These are phyloP conservation scores for Imleria badia DNA, from an alignment of 768 basidiomycete species.

Conservation along the genomic window DNA sequence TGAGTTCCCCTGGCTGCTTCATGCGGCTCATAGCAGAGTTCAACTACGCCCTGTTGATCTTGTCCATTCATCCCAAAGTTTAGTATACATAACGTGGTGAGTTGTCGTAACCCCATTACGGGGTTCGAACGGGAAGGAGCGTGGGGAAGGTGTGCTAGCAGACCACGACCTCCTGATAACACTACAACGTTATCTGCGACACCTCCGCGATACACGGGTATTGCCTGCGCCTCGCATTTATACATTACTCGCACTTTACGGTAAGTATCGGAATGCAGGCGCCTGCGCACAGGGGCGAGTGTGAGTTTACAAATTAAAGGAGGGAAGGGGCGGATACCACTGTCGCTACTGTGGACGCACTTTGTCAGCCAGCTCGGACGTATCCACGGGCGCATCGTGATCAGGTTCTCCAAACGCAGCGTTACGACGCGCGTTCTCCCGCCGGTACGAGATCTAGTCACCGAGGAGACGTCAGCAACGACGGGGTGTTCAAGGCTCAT, in stretches of 20 bases:
- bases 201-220: no score
- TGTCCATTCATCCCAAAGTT: no score
- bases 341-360: background rate
- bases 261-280: slow-evolving; percentile 58
- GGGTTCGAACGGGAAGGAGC: no score
- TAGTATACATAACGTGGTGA: no score
- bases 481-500: background rate
- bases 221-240: no score
- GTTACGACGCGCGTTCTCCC: slow-evolving; percentile 60
- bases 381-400: slow-evolving; percentile 53
- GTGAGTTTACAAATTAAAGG: background rate
- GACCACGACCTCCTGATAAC: no score
- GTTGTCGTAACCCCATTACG: no score
- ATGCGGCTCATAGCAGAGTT: no score
- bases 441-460: slow-evolving; percentile 56
- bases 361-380: slow-evolving; percentile 62
- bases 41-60: no score
- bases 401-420: slow-evolving; percentile 50
- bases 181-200: no score
- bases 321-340: background rate
- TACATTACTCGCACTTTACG: slow-evolving; percentile 4
- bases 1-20: no score
- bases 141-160: no score
- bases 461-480: background rate
- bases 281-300: slow-evolving; percentile 39